Conservation (phyloP, 2,329 filamentous ascomycete genomes). For the Karstenula rhodostoma region DNA sequence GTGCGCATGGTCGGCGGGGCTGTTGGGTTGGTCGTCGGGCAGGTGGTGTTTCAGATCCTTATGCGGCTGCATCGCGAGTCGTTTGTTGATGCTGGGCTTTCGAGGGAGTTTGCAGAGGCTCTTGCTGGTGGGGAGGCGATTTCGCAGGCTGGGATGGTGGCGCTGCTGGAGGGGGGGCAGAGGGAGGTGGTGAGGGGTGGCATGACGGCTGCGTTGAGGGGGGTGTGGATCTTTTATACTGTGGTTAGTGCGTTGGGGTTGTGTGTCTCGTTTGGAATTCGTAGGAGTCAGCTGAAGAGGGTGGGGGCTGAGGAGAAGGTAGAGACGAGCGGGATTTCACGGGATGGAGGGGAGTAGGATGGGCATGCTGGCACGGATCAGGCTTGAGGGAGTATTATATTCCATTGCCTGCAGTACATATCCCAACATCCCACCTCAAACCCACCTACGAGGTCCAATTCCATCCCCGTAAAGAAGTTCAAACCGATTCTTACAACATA, state of each 20-base stretch:
- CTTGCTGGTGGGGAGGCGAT: constrained; percentile 44
- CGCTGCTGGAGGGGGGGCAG: constrained; percentile 38
- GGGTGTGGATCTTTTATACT: constrained; percentile 62
- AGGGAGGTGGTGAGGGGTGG: constrained; percentile 50
- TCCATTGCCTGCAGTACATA: no score
- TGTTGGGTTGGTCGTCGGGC: constrained; percentile 59
- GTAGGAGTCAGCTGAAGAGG: constrained; percentile 35
- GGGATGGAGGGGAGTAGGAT: background rate
- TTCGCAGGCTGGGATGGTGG: constrained; percentile 36
- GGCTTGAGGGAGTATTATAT: no score
- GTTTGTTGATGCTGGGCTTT: constrained; percentile 33
- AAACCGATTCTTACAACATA: no score
- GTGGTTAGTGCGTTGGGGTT: constrained; percentile 49
- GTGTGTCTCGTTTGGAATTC: constrained; percentile 43
- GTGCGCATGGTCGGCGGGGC: constrained; percentile 55
- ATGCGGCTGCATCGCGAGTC: constrained; percentile 59
- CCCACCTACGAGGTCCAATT: no score
- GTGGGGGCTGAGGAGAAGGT: background rate
- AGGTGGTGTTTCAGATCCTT: constrained; percentile 62
- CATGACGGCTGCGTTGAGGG: constrained; percentile 54
- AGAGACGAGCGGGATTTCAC: background rate
- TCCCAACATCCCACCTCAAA: no score
- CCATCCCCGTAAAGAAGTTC: no score
- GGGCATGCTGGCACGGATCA: no score
- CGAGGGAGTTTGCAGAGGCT: constrained; percentile 27